These are phyloP conservation scores for Penicillium crystallinum DNA, from an alignment of 495 filamentous ascomycete genomes.

Conservation along the genomic window DNA sequence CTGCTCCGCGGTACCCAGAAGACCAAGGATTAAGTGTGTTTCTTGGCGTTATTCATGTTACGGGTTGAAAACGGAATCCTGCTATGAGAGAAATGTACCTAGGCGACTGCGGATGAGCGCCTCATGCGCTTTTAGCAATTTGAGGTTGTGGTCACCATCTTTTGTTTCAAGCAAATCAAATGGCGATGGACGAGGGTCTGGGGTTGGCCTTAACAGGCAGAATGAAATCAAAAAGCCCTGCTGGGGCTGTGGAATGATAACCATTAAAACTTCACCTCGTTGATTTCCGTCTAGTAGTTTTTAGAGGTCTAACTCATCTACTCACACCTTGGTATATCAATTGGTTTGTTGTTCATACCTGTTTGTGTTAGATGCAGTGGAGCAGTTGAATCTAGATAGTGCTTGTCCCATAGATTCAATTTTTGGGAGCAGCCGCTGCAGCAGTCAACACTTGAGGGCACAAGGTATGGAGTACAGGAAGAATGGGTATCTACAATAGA, in stretches of 20 bases:
- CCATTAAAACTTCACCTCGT: slow-evolving; percentile 19
- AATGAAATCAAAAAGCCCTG: slow-evolving; percentile 25
- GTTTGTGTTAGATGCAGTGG: too few species aligned
- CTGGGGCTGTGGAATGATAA: slow-evolving; percentile 29
- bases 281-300: not conserved
- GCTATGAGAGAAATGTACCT: slow-evolving; percentile 50
- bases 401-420: too few species aligned
- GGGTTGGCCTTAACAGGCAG: slow-evolving; percentile 26
- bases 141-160: slow-evolving; percentile 44
- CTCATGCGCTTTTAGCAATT: slow-evolving; percentile 44
- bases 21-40: slow-evolving; percentile 71
- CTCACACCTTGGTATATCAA: too few species aligned
- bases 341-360: too few species aligned
- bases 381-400: too few species aligned
- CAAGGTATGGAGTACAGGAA: too few species aligned
- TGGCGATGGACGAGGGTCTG: slow-evolving; percentile 27
- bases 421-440: too few species aligned
- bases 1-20: slow-evolving; percentile 99
- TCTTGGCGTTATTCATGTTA: slow-evolving; percentile 45
- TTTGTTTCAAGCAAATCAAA: slow-evolving; percentile 33
- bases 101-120: slow-evolving; percentile 45
- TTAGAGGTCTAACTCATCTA: too few species aligned
- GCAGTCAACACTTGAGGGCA: too few species aligned
- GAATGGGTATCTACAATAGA: too few species aligned
- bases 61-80: slow-evolving; percentile 48